These are phyloP conservation scores for Cryptosporidium tyzzeri DNA, from an alignment of 169 alveolate genomes.

Conservation along the genomic window DNA sequence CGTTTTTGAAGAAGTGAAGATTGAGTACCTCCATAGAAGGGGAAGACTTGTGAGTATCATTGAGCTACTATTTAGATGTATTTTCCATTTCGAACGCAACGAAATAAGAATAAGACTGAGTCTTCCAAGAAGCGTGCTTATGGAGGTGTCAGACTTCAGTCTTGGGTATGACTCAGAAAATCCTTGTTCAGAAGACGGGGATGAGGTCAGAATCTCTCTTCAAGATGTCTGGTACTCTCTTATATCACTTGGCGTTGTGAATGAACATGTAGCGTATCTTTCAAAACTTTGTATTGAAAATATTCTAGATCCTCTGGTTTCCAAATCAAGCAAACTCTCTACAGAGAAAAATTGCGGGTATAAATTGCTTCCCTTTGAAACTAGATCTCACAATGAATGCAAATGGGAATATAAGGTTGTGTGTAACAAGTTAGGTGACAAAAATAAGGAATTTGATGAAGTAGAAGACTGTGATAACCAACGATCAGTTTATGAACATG, in stretches of 20 bases:
- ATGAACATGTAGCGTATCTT: slow-evolving; percentile 56
- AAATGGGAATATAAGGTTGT: slow-evolving; percentile 66
- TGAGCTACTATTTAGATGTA: slow-evolving; percentile 43
- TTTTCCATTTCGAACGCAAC: slow-evolving; percentile 26
- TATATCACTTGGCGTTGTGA: slow-evolving; percentile 51
- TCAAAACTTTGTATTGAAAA: slow-evolving; percentile 60
- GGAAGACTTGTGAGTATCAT: slow-evolving; percentile 60
- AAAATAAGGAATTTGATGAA: neutral
- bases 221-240: slow-evolving; percentile 73
- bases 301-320: slow-evolving; percentile 42
- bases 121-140: slow-evolving; percentile 26
- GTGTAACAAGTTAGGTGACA: slow-evolving; percentile 2
- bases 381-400: slow-evolving; percentile 34
- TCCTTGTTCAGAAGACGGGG: slow-evolving; percentile 24
- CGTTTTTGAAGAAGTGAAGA: slow-evolving; percentile 49
- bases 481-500: slow-evolving; percentile 45
- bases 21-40: slow-evolving; percentile 49
- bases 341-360: slow-evolving; percentile 19
- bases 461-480: neutral
- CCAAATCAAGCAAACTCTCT: slow-evolving; percentile 32
- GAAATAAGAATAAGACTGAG: slow-evolving; percentile 57
- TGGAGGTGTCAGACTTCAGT: slow-evolving; percentile 8
- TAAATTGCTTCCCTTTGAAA: slow-evolving; percentile 13
- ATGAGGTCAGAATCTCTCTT: slow-evolving; percentile 33
- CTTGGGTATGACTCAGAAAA: neutral